These are phyloP conservation scores for Corchorus capsularis DNA, from an alignment of 345 rosid genomes.

Conservation along the genomic window DNA sequence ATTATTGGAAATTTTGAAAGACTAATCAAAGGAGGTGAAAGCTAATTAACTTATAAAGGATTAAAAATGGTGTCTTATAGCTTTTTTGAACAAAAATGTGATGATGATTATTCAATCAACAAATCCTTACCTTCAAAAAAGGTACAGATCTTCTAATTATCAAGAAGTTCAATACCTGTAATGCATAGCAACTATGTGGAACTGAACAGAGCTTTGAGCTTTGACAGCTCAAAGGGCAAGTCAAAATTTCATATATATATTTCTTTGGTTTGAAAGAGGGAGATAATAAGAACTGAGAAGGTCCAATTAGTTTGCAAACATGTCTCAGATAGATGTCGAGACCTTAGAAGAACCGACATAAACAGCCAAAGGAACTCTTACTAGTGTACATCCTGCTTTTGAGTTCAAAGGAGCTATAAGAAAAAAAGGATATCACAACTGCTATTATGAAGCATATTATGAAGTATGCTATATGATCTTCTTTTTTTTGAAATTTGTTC, in stretches of 20 bases:
- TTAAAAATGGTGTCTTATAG: too few species aligned
- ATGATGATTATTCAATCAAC: background rate
- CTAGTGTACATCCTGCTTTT: background rate
- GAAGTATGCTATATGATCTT: too few species aligned
- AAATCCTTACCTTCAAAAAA: too few species aligned
- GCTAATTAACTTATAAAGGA: too few species aligned
- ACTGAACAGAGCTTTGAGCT: background rate
- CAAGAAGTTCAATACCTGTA: background rate
- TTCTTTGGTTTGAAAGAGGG: background rate
- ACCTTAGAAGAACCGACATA: too few species aligned
- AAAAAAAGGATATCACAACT: background rate
- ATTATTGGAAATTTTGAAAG: too few species aligned
- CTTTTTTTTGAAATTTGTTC: too few species aligned
- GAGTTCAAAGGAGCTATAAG: background rate
- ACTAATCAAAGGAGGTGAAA: too few species aligned
- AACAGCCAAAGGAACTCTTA: too few species aligned
- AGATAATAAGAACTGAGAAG: background rate
- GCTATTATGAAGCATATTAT: background rate
- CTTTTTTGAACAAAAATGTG: background rate
- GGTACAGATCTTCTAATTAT: background rate
- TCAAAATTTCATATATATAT: background rate
- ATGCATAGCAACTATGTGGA: background rate
- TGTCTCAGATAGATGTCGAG: too few species aligned
- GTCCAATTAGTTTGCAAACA: background rate
- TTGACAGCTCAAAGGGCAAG: background rate